Base-by-base conservation (phyloP, 164 flowering plant genomes). In the Umbellularia californica region DNA sequence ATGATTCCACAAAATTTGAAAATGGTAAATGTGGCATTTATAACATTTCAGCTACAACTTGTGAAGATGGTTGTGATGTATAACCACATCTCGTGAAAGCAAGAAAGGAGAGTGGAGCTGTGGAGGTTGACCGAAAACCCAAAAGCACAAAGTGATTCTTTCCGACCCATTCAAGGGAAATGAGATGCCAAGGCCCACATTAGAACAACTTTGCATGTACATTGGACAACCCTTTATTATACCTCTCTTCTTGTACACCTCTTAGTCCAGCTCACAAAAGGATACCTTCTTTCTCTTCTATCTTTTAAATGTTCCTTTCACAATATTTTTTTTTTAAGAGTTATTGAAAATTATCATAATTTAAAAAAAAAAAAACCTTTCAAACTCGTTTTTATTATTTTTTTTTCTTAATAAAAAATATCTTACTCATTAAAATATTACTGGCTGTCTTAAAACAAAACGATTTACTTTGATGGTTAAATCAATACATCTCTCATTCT, bases 81-180 rank as follows among this genome's bases (percentile, higher is more conserved):
- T 12, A 67, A 28, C 41, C 47, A 19, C 27, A 67, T 67, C 69
- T 33, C 47, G 69, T 67, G 69, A 67, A 25, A 30, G 69, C 33
- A 20, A 1, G 15, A 14, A 27, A 24, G 15, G 0, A 17, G 20
- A 23, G 27, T 25, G 27, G 27, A 25, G 27, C 27, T 25, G 11
- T 14, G 27, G 4, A 14, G 5, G 69, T 17, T 17, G 69, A 33
- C 41, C 69, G 1, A 67, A 2, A 67, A 33, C 15, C 69, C n/a
- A 2, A 3, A 11, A 30, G 69, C 50, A 7, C 47, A 17, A 27
- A 30, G 35, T 50, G 17, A 33, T 68, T 2, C 70, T 35, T 68
- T 68, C 70, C 70, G 51, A 41, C 24, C 17, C 5, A 47, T 3
- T 12, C 2, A n/a, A 69, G 71, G 58, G 47, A 47, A 69, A 52